A percentile compares a stretch with the other conserved stretches of the same genome.
Conservation (phyloP, 2,329 filamentous ascomycete genomes). For the Clathrospora elynae region DNA sequence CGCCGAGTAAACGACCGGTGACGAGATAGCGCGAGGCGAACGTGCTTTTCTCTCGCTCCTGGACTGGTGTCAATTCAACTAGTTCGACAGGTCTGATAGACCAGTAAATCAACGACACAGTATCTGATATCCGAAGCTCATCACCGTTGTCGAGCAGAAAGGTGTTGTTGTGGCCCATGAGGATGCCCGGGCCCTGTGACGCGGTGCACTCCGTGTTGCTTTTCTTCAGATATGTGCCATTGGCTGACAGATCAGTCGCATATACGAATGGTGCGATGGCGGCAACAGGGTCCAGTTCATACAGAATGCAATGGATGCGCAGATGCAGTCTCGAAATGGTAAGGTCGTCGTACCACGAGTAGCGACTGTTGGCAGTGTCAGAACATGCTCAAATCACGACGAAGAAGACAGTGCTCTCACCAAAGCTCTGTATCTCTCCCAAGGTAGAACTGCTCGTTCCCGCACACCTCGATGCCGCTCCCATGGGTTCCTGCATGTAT, state of each 20-base stretch:
- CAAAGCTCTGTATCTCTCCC: constrained; percentile 43
- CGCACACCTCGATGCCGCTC: constrained; percentile 37
- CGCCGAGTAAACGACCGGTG: constrained; percentile 58
- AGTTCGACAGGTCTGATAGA: constrained; percentile 12
- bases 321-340: constrained; percentile 55
- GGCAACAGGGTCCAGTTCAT: constrained; percentile 46
- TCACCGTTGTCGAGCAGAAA: constrained; percentile 54
- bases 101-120: constrained; percentile 37
- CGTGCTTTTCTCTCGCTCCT: constrained; percentile 46
- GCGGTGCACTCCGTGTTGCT: constrained; percentile 24
- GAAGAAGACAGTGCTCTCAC: constrained; percentile 26
- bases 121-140: constrained; percentile 43
- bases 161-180: constrained; percentile 43
- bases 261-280: constrained; percentile 55
- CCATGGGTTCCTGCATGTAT: constrained; percentile 31
- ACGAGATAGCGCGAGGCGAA: constrained; percentile 58
- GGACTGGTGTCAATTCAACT: constrained; percentile 23
- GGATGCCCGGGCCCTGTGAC: constrained; percentile 32
- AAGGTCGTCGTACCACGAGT: constrained; percentile 38
- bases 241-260: constrained; percentile 53
- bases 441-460: constrained; percentile 45
- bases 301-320: constrained; percentile 54
- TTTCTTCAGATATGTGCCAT: constrained; percentile 49
- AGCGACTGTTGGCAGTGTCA: constrained; percentile 32
- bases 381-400: constrained; percentile 13